Evolutionary conservation across 176 grass and related monocot species (phyloP).

Genomic region (Chrysopogon serrulatus): DNA sequence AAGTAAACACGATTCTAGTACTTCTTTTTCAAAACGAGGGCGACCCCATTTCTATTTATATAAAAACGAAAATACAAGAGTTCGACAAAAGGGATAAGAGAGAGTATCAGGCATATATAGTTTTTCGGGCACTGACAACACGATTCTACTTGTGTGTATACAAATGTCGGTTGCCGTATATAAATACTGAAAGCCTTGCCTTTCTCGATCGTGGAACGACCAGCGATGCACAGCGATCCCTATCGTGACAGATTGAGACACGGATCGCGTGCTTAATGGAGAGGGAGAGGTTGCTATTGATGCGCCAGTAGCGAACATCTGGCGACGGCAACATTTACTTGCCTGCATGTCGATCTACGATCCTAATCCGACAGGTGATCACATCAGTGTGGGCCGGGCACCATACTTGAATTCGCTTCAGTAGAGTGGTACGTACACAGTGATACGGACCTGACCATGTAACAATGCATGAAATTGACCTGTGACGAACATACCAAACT

Average conservation of each 20-base stretch:
- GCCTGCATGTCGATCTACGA: not conserved
- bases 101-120: no score
- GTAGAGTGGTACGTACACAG: not conserved
- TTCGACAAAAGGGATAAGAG: no score
- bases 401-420: not conserved
- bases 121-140: no score
- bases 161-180: not conserved
- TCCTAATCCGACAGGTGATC: not conserved
- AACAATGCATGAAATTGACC: not conserved
- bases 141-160: not conserved
- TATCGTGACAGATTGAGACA: not conserved
- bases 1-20: no score
- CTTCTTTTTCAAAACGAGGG: no score
- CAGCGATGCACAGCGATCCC: not conserved
- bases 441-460: not conserved
- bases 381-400: not conserved
- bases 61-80: no score
- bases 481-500: not conserved
- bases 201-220: not conserved
- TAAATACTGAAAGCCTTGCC: not conserved
- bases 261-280: not conserved
- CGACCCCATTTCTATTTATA: no score
- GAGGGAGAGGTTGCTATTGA: not conserved
- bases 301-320: not conserved
- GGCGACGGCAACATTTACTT: constrained; percentile 5